Evolutionary conservation across 2,329 filamentous ascomycete species (phyloP), one percentile per base, ranked within the genome.

Genomic region (Cladosporium sp.): DNA sequence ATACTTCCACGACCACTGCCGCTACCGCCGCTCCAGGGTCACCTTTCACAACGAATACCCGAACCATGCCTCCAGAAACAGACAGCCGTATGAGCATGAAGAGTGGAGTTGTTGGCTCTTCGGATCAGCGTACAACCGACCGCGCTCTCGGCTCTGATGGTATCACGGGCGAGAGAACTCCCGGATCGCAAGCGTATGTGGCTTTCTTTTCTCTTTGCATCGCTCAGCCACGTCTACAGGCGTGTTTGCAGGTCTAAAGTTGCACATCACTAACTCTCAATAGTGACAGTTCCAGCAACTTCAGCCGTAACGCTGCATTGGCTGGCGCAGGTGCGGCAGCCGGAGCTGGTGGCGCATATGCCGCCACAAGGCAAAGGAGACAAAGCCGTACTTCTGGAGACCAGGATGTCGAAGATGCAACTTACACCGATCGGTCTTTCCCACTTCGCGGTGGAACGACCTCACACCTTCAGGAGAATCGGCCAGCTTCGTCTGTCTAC

Each of bases 31-130:
- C 32, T 15, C 32, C 39, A 17, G 27, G 41, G 15, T 19, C n/a
- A 18, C 15, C 18, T 42, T 41, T 51, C 27, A 52, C 38, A 36
- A 50, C 56, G 34, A 51, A 54, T 38, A 50, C 47, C 12, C 51
- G 54, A 20, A 27, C 40, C 12, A 13, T 18, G 43, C 27, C n/a
- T n/a, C 32, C 32, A 15, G n/a, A 52, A 17, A 34, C 50, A 32
- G 19, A 20, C 24, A 72, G 68, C 54, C 63, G 60, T 30, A 64
- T 67, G 17, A 70, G 69, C 55, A 68, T 72, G 61, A 70, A 70
- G 58, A 70, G 67, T 49, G 69, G 69, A 30, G 65, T 72, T 7
- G 64, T 70, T 47, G 70, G 70, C 6, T 47, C 34, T 9, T 20
- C 30, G 8, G 47, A 43, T 15, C 47, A 43, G 32, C 29, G 32